Base-by-base conservation (phyloP, 1,284 basidiomycete species). In the Peniophora sp. region DNA sequence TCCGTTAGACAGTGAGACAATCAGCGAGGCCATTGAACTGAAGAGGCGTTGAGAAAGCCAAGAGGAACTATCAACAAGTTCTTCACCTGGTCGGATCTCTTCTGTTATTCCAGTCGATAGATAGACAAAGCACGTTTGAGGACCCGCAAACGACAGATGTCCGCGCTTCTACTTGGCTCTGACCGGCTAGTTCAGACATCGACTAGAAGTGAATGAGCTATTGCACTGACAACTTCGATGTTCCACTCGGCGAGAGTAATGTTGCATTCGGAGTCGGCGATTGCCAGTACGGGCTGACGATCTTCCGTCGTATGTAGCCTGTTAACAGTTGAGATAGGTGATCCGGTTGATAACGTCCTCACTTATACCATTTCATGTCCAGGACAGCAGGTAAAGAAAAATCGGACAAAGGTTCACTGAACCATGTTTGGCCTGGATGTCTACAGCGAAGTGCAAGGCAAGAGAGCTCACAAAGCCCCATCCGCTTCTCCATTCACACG, bases 321-420 rank as follows among this genome's bases (percentile, higher is more conserved):
- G 57, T 24, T 47, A 11, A 45, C 8, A n/a, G n/a, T n/a, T n/a
- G n/a, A n/a, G n/a, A n/a, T n/a, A n/a, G n/a, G n/a, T n/a, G n/a
- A n/a, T n/a, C n/a, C n/a, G n/a, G n/a, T n/a, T n/a, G n/a, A n/a
- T n/a, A n/a, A n/a, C n/a, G n/a, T n/a, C n/a, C n/a, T n/a, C 18
- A 41, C 8, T 52, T 66, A 46, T 57, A 91, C 94, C 94, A 97
- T 76, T 96, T 96, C 76, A 92, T 83, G 62, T 97, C 94, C n/a
- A 88, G 74, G 23, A 97, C 78, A 10, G 92, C 94, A 1, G 92
- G 83, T 12, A 88, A 71, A 51, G 86, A 75, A 39, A 92, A 74
- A 20, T 83, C 70, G 60, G 93, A 85, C 2, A 86, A 5, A 32
- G 27, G 6, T 32, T n/a, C 37, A 41, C 15, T 41, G 37, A 41